phyloP scores from a whole-genome alignment of 2,329 filamentous ascomycete species.

The Xylariaceae sp. region DNA sequence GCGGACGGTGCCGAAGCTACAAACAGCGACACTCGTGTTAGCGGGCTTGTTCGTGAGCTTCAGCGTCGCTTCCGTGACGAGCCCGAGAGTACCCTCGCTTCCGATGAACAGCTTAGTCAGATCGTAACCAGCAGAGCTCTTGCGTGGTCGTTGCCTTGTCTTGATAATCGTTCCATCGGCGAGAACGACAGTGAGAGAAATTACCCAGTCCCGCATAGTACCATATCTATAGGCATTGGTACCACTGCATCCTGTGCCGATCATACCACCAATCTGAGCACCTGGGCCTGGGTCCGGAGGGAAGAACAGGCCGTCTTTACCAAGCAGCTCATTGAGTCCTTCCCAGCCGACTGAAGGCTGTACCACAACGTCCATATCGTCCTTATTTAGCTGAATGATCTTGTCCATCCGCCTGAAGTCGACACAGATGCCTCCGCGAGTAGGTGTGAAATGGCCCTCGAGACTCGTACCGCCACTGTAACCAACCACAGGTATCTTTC shows the following conservation, averaged over 20 bases:
- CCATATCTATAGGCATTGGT: constrained; percentile 83
- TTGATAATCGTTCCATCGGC: constrained; percentile 79
- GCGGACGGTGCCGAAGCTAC: constrained; percentile 44
- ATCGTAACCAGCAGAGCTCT: constrained; percentile 79
- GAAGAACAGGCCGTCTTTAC: constrained; percentile 70
- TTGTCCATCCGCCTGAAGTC: constrained; percentile 73
- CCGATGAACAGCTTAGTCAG: constrained; percentile 75
- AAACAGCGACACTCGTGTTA: constrained; percentile 69
- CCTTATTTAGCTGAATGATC: constrained; percentile 64
- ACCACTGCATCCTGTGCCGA: constrained; percentile 62
- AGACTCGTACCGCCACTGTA: constrained; percentile 75
- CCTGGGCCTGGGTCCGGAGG: constrained; percentile 81
- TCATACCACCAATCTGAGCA: constrained; percentile 80
- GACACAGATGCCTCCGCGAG: constrained; percentile 68
- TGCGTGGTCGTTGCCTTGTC: constrained; percentile 71
- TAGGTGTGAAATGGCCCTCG: constrained; percentile 74
- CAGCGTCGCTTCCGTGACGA: constrained; percentile 74
- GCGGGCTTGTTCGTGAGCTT: constrained; percentile 72
- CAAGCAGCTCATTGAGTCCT: constrained; percentile 66
- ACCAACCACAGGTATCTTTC: constrained; percentile 68
- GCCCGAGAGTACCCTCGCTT: constrained; percentile 75
- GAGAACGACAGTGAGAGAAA: constrained; percentile 75
- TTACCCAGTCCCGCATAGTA: constrained; percentile 85
- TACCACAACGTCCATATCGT: constrained; percentile 64
- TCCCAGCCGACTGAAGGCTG: constrained; percentile 78